Evolutionary conservation across 2,329 filamentous ascomycete species (phyloP).

Genomic region (Sclerotinia borealis): DNA sequence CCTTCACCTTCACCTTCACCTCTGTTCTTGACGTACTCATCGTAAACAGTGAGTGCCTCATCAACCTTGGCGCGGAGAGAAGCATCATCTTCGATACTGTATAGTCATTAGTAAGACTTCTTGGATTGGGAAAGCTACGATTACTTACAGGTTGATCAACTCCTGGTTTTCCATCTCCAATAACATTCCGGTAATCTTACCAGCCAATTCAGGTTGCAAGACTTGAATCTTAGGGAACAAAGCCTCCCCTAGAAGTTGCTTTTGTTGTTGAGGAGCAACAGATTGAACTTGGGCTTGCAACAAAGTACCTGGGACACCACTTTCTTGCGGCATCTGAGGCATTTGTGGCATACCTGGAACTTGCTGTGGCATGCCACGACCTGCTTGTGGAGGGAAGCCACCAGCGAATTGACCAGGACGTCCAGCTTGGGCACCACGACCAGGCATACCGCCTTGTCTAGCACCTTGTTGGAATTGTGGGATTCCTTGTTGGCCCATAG

Average conservation of each 20-base stretch:
- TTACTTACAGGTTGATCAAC: constrained; percentile 87
- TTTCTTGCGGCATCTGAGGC: constrained; percentile 23
- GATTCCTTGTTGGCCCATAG: constrained; percentile 48
- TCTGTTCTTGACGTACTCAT: constrained; percentile 85
- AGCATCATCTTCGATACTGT: constrained; percentile 79
- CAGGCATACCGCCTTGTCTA: constrained; percentile 40
- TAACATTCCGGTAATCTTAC: constrained; percentile 99
- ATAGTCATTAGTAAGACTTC: constrained; percentile 27
- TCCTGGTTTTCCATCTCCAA: constrained; percentile 98
- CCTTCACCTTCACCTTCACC: constrained; percentile 32
- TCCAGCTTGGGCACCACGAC: constrained; percentile 33
- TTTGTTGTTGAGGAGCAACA: constrained; percentile 69
- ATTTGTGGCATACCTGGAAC: constrained; percentile 27
- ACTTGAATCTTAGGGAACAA: constrained; percentile 98
- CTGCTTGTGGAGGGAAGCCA: constrained; percentile 34
- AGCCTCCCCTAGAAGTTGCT: constrained; percentile 96
- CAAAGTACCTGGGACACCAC: constrained; percentile 32
- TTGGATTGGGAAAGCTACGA: constrained; percentile 1
- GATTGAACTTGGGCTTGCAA: constrained; percentile 53
- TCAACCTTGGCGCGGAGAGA: constrained; percentile 94
- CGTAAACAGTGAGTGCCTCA: constrained; percentile 93
- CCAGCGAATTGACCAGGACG: constrained; percentile 33
- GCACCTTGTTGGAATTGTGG: constrained; percentile 46
- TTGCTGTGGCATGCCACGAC: constrained; percentile 34
- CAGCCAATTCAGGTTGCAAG: constrained; percentile 90